Percentiles rank a stretch among this genome's conserved stretches.
phyloP scores from a whole-genome alignment of 1,139 yeast genomes.

The Yamadazyma diospyri region DNA sequence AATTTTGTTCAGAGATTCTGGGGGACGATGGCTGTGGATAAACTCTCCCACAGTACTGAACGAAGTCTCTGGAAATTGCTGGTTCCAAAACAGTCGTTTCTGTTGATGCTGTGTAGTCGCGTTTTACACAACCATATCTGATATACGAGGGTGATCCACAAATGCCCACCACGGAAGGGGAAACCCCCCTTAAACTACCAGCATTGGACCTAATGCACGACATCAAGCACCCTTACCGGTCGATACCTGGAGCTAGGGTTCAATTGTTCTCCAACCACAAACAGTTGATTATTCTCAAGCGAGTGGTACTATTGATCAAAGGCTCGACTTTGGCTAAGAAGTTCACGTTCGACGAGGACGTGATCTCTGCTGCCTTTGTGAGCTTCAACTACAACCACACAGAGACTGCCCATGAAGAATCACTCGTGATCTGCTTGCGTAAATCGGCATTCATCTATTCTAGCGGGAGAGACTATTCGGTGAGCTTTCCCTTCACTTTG shows the following conservation, averaged over 20 bases:
- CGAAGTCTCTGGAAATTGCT: too few species aligned
- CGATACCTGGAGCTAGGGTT: slow-evolving; percentile 10
- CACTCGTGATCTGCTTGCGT: slow-evolving; percentile 47
- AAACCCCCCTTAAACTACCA: slow-evolving; percentile 5
- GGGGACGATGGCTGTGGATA: too few species aligned
- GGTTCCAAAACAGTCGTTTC: too few species aligned
- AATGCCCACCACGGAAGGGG: not conserved
- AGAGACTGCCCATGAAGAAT: slow-evolving; percentile 9
- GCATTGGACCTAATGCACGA: slow-evolving; percentile 11
- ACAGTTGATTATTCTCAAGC: slow-evolving; percentile 24
- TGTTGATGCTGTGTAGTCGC: too few species aligned
- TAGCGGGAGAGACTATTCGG: slow-evolving; percentile 55
- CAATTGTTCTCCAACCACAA: slow-evolving; percentile 27
- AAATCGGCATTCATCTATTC: slow-evolving; percentile 57
- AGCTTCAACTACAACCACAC: slow-evolving; percentile 21
- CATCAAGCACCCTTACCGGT: slow-evolving; percentile 6
- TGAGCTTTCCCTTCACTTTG: slow-evolving; percentile 63
- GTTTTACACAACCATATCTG: too few species aligned
- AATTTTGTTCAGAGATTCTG: too few species aligned
- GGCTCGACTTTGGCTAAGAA: slow-evolving; percentile 50
- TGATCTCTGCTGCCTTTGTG: slow-evolving; percentile 50
- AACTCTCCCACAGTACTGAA: too few species aligned
- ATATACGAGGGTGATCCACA: too few species aligned
- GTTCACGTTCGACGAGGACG: slow-evolving; percentile 45
- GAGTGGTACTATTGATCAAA: slow-evolving; percentile 26